phyloP scores from a whole-genome alignment of 2,329 filamentous ascomycete species.

The Fusarium sp. region DNA sequence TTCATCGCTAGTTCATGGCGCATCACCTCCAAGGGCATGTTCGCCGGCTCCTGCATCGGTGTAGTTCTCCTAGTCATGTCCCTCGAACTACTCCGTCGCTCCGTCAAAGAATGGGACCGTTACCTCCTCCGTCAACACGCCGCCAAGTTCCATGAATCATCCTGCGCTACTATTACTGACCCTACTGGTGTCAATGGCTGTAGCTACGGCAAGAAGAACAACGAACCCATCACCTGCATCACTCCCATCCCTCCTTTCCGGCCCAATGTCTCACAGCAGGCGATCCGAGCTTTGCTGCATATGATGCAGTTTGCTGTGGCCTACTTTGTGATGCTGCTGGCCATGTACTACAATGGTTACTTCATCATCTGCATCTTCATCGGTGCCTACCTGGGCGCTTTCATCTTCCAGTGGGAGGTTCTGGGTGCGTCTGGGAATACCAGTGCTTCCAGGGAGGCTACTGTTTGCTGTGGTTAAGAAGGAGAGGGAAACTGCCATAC shows the following conservation, averaged over 20 bases:
- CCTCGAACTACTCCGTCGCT: constrained; percentile 79
- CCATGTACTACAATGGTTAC: constrained; percentile 74
- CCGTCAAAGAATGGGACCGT: constrained; percentile 78
- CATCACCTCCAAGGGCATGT: constrained; percentile 76
- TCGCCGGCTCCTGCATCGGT: constrained; percentile 84
- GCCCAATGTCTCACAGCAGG: constrained; percentile 74
- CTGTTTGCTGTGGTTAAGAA: constrained; percentile 56
- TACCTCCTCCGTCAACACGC: constrained; percentile 69
- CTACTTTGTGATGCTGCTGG: constrained; percentile 80
- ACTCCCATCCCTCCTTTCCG: constrained; percentile 56
- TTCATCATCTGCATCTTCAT: constrained; percentile 86
- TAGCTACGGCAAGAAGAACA: constrained; percentile 42
- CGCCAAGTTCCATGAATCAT: constrained; percentile 47
- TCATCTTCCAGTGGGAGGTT: constrained; percentile 79
- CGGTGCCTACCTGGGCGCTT: constrained; percentile 78
- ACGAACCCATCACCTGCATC: constrained; percentile 19
- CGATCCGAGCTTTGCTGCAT: constrained; percentile 74
- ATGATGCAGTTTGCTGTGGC: constrained; percentile 79
- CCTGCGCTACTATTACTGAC: constrained; percentile 9
- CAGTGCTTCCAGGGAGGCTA: constrained; percentile 54
- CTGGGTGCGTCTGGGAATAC: constrained; percentile 51
- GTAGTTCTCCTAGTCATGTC: constrained; percentile 78
- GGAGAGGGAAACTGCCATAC: background rate
- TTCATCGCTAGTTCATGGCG: constrained; percentile 80
- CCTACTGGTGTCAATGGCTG: constrained; percentile 23